Evolutionary conservation across 768 basidiomycete genomes (phyloP).

Genomic region (Suillus variegatus): DNA sequence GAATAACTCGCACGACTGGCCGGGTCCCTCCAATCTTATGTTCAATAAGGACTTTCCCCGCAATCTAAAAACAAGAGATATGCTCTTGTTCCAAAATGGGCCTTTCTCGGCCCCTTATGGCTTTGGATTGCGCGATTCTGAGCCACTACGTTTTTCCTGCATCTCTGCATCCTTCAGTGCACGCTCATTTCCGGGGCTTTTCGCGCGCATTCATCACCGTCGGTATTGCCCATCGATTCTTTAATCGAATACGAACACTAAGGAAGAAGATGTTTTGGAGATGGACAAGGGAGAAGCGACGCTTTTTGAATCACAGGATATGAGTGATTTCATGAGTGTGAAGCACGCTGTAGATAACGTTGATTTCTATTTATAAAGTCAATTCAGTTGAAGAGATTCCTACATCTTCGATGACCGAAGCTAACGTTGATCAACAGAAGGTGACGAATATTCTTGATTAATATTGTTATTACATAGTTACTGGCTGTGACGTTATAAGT

Average conservation of each 20-base stretch:
- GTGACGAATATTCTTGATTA: neutral
- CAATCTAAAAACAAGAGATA: slow-evolving; percentile 12
- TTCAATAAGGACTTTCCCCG: slow-evolving; percentile 35
- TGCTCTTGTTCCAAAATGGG: neutral
- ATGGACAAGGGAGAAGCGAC: too few species aligned
- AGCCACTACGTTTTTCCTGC: too few species aligned
- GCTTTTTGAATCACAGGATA: too few species aligned
- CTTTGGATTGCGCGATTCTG: too few species aligned
- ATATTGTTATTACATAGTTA: neutral
- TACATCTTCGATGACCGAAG: neutral
- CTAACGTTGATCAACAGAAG: neutral
- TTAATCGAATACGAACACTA: too few species aligned
- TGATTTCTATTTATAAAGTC: neutral
- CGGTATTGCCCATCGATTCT: too few species aligned
- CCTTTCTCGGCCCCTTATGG: too few species aligned
- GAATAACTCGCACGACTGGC: slow-evolving; percentile 36
- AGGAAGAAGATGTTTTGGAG: too few species aligned
- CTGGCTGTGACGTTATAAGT: neutral
- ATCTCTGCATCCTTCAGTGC: too few species aligned
- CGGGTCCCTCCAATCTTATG: slow-evolving; percentile 39
- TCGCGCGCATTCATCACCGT: too few species aligned
- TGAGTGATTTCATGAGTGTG: neutral
- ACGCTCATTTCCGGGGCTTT: too few species aligned
- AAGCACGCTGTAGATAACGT: neutral
- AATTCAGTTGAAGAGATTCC: neutral